phyloP scores from a whole-genome alignment of 306 rosid genomes.

The Trifolium repens region DNA sequence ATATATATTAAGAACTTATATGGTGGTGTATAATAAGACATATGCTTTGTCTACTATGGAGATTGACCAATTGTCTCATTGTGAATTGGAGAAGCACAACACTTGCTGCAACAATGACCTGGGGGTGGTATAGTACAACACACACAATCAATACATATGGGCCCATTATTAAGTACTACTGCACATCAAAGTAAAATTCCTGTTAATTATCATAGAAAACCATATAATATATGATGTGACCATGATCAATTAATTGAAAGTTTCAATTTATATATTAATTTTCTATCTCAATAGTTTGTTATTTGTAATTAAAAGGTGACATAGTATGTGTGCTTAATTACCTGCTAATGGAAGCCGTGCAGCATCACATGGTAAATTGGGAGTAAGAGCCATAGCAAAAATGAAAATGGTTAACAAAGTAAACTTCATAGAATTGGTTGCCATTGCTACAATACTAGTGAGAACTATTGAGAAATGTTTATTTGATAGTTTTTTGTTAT shows the following conservation, averaged over 20 bases:
- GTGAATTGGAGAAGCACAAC: constrained; percentile 51
- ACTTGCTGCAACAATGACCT: constrained; percentile 51
- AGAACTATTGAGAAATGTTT: background rate
- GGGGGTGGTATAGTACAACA: constrained; percentile 47
- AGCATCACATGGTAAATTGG: constrained; percentile 40
- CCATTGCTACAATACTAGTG: constrained; percentile 27
- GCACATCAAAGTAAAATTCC: constrained; percentile 6
- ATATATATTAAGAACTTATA: background rate
- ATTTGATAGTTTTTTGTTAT: background rate
- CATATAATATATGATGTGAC: background rate
- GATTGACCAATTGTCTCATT: constrained; percentile 29
- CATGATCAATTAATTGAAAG: background rate
- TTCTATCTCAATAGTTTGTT: background rate
- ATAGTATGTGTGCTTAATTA: background rate
- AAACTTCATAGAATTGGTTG: constrained; percentile 38
- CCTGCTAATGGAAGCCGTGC: constrained; percentile 12
- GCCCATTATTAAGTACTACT: background rate
- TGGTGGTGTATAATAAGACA: background rate
- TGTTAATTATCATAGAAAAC: constrained; percentile 3
- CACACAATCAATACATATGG: constrained; percentile 20
- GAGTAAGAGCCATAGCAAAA: constrained; percentile 45
- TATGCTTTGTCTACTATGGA: background rate
- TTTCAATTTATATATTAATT: background rate
- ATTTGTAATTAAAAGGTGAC: too few relatives aligned
- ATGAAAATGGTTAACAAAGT: constrained; percentile 44